Conservation (phyloP, 2,329 filamentous ascomycete species). For the Curvularia hawaiiensis region DNA sequence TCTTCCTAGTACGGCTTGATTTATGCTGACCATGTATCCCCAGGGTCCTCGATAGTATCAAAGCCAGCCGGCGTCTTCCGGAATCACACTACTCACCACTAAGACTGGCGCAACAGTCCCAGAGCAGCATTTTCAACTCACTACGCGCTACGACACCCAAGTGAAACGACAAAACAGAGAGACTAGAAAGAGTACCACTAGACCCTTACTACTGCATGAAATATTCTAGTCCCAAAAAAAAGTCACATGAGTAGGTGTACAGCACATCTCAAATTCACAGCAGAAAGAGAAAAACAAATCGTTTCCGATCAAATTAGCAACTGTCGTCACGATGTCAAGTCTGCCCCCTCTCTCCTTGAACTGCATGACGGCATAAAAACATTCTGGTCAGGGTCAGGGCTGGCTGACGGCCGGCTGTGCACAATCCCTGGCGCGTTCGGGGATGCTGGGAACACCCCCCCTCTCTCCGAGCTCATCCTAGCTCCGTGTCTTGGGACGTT, state of each 20-base stretch:
- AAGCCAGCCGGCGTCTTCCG: constrained; percentile 72
- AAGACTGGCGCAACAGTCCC: constrained; percentile 34
- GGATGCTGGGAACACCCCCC: background rate
- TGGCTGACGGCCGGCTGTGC: background rate
- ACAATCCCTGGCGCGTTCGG: background rate
- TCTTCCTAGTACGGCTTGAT: too few species aligned
- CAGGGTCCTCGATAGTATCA: constrained; percentile 84
- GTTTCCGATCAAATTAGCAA: too few species aligned
- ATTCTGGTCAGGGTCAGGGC: background rate
- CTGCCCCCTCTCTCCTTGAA: background rate
- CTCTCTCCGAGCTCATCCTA: background rate
- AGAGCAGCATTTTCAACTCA: constrained; percentile 33
- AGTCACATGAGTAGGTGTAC: background rate
- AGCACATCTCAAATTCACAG: background rate
- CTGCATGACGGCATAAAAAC: background rate
- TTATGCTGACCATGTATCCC: constrained; percentile 22
- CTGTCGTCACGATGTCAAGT: too few species aligned
- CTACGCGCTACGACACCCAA: constrained; percentile 11
- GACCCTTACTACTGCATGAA: background rate
- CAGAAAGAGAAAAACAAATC: background rate
- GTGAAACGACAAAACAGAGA: constrained; percentile 15
- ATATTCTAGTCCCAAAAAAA: background rate
- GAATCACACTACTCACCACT: constrained; percentile 70
- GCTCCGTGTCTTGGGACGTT: background rate
- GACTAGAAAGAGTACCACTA: background rate